These are phyloP conservation scores for Pleurostoma richardsiae DNA, from an alignment of 2,329 filamentous ascomycete genomes.

Conservation along the genomic window DNA sequence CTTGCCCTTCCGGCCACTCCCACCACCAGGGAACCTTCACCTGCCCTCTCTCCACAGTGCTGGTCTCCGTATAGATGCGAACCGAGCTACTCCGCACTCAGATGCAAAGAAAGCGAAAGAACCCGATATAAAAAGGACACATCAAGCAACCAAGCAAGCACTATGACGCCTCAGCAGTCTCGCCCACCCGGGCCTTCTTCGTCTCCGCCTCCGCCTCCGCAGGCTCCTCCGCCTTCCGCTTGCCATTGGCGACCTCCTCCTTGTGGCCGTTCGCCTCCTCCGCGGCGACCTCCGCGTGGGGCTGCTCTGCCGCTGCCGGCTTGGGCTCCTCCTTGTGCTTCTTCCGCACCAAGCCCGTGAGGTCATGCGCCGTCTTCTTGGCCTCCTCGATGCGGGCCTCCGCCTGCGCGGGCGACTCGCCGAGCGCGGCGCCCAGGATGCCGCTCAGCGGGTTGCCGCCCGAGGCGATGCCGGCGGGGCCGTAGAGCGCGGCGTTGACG, in stretches of 20 bases:
- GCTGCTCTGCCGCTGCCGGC: conserved; percentile 12
- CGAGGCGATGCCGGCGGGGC: conserved; percentile 14
- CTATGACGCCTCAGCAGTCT: conserved; percentile 6
- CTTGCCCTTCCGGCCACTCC: too few relatives aligned
- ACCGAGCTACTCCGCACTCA: too few relatives aligned
- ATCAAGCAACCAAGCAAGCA: too few relatives aligned
- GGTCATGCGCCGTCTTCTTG: conserved; percentile 67
- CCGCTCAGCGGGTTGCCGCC: conserved; percentile 48
- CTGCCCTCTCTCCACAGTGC: too few relatives aligned
- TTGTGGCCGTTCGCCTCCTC: conserved; percentile 14
- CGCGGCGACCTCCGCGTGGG: conserved; percentile 15
- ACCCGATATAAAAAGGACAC: too few relatives aligned
- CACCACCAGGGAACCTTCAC: too few relatives aligned
- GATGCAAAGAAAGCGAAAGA: too few relatives aligned
- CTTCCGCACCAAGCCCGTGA: conserved; percentile 70
- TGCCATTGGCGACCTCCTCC: conserved; percentile 25
- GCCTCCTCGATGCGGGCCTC: conserved; percentile 66
- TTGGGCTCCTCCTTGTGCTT: conserved; percentile 36
- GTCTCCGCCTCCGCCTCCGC: conserved; percentile 19
- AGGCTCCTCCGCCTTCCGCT: conserved; percentile 34
- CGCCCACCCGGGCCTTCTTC: conserved; percentile 31
- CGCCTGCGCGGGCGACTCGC: conserved; percentile 55
- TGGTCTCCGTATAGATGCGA: too few relatives aligned
- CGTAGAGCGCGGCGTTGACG: conserved; percentile 43
- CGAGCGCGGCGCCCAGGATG: conserved; percentile 58